Conservation (phyloP, 2,329 filamentous ascomycete species). For the Meredithiella fracta region DNA sequence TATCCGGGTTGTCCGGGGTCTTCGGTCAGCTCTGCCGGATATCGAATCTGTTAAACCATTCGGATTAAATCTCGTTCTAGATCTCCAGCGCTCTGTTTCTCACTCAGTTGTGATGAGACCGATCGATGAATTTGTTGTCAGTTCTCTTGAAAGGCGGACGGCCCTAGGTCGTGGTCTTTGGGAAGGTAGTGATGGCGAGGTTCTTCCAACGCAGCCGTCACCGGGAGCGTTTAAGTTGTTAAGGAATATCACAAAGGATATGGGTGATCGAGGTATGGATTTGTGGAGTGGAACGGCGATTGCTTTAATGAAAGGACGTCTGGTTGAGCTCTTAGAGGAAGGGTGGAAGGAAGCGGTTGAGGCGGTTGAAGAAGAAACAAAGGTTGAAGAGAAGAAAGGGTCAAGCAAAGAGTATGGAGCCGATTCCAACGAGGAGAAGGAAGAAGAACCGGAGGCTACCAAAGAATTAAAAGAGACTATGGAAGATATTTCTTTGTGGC, state of each 20-base stretch:
- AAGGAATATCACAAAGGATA: conserved; percentile 43
- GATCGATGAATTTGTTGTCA: conserved; percentile 31
- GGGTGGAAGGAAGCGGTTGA: conserved; percentile 30
- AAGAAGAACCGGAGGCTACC: neutral
- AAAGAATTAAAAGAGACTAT: neutral
- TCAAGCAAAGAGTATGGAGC: neutral
- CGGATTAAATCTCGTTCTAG: conserved; percentile 42
- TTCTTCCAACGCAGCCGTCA: conserved; percentile 64
- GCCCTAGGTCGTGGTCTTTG: conserved; percentile 54
- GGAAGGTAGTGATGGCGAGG: conserved; percentile 51
- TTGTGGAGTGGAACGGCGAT: conserved; percentile 65
- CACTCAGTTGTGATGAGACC: conserved; percentile 32
- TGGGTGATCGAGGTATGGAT: conserved; percentile 58
- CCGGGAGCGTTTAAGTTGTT: conserved; percentile 58
- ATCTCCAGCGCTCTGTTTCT: conserved; percentile 47
- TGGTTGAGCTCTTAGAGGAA: conserved; percentile 34
- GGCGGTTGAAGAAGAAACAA: conserved; percentile 13
- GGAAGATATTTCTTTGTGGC: neutral
- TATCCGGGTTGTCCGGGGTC: conserved; percentile 56
- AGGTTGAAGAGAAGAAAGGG: conserved; percentile 2
- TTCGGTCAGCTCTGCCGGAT: conserved; percentile 49
- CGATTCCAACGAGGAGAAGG: neutral
- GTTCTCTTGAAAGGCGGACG: conserved; percentile 26
- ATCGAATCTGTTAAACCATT: conserved; percentile 35
- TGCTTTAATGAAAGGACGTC: conserved; percentile 39